Evolutionary conservation across 2,329 filamentous ascomycete genomes (phyloP).

Genomic region (Clonostachys sp.): DNA sequence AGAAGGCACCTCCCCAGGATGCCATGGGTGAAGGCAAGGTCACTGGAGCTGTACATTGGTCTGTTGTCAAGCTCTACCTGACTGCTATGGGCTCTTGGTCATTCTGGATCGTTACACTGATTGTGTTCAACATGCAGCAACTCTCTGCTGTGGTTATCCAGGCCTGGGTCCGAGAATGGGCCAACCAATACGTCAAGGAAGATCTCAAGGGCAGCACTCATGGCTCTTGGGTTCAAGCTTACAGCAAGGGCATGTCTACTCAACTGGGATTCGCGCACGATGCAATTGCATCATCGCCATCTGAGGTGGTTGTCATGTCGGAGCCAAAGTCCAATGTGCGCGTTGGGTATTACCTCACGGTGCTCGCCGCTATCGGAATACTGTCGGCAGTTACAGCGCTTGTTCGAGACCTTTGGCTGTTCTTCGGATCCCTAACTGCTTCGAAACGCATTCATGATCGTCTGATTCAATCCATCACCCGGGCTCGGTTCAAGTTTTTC

Average conservation of each 20-base stretch:
- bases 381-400: slow-evolving; percentile 78
- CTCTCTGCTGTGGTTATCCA: slow-evolving; percentile 83
- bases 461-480: slow-evolving; percentile 73
- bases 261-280: slow-evolving; percentile 3
- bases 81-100: slow-evolving; percentile 92
- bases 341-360: slow-evolving; percentile 68
- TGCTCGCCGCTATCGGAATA: slow-evolving; percentile 78
- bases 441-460: slow-evolving; percentile 79
- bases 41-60: slow-evolving; percentile 81
- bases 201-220: slow-evolving; percentile 9
- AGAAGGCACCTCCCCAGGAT: slow-evolving; percentile 42
- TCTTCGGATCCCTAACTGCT: slow-evolving; percentile 85
- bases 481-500: slow-evolving; percentile 96
- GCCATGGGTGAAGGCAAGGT: slow-evolving; percentile 74
- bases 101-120: slow-evolving; percentile 78
- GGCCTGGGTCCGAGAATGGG: slow-evolving; percentile 93
- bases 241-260: slow-evolving; percentile 16
- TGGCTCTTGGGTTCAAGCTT: slow-evolving; percentile 12
- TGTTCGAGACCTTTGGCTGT: slow-evolving; percentile 79
- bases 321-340: slow-evolving; percentile 44
- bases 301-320: slow-evolving; percentile 7
- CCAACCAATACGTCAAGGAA: slow-evolving; percentile 73
- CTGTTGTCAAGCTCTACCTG: slow-evolving; percentile 82
- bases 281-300: background rate
- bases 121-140: slow-evolving; percentile 80